Percentiles rank a stretch among this genome's conserved stretches.
Conservation (phyloP, 805 yeast species). For the Scheffersomyces coipomensis region DNA sequence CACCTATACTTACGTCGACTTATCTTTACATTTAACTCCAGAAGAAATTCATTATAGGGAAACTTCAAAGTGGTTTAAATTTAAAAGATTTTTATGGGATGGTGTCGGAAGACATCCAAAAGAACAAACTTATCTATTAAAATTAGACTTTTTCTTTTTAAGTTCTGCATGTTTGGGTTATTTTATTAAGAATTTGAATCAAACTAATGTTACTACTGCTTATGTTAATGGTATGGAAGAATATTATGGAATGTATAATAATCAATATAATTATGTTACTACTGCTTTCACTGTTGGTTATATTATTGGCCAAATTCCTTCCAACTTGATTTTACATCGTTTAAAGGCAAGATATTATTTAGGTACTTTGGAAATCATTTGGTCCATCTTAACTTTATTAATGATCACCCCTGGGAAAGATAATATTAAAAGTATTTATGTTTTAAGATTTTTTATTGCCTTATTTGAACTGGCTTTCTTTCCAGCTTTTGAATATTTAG, state of each 20-base stretch:
- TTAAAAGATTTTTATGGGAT: conserved; percentile 33
- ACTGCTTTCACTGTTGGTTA: conserved; percentile 52
- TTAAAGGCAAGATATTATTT: conserved; percentile 35
- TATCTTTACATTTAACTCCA: conserved; percentile 14
- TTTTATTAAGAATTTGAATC: conserved; percentile 45
- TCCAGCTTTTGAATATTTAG: conserved; percentile 59
- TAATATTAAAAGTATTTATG: conserved; percentile 22
- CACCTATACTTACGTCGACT: conserved; percentile 18
- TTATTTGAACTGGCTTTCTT: conserved; percentile 48
- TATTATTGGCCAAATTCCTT: conserved; percentile 50
- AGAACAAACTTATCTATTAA: conserved; percentile 31
- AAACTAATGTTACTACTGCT: conserved; percentile 42
- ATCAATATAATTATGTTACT: conserved; percentile 43
- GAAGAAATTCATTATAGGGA: conserved; percentile 19
- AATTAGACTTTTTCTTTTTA: conserved; percentile 47
- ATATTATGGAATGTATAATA: conserved; percentile 36
- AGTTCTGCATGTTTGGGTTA: conserved; percentile 55
- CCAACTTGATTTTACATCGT: conserved; percentile 35
- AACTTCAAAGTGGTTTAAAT: conserved; percentile 17
- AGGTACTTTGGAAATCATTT: conserved; percentile 31
- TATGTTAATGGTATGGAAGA: conserved; percentile 49
- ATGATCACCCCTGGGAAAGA: conserved; percentile 21
- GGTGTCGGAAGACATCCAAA: conserved; percentile 35
- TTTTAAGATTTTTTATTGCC: conserved; percentile 39
- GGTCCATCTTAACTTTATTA: conserved; percentile 27